Conservation (phyloP, 1,284 basidiomycete species). For the Trichosporon faecale region DNA sequence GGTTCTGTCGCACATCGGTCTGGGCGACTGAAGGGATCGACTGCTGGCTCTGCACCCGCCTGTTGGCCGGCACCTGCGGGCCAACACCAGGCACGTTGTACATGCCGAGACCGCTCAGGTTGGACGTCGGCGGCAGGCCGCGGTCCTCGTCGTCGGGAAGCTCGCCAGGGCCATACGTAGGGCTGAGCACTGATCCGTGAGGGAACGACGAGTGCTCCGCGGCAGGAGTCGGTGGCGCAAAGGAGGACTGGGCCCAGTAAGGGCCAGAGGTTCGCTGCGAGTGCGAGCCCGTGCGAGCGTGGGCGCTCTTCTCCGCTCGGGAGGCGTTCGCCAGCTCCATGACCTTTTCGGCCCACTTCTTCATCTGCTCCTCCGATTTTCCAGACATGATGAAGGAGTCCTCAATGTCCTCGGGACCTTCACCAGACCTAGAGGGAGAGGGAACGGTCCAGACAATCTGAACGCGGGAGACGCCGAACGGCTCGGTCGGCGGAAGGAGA, state of each 20-base stretch:
- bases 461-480: conserved; percentile 33
- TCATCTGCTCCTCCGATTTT: conserved; percentile 85
- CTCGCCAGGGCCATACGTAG: conserved; percentile 4
- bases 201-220: conserved; percentile 35
- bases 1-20: conserved; percentile 52
- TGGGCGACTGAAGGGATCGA: conserved; percentile 61
- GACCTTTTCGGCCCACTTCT: conserved; percentile 86
- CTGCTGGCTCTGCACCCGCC: conserved; percentile 58
- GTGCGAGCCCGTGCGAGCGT: conserved; percentile 29
- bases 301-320: conserved; percentile 54
- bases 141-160: conserved; percentile 36
- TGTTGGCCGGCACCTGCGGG: conserved; percentile 47
- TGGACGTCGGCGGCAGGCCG: conserved; percentile 11
- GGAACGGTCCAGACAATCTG: conserved; percentile 47
- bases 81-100: conserved; percentile 50
- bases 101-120: conserved; percentile 56
- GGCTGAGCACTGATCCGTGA: background rate
- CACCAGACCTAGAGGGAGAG: conserved; percentile 30
- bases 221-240: conserved; percentile 44
- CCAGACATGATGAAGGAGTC: conserved; percentile 95
- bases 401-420: conserved; percentile 45
- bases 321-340: conserved; percentile 72
- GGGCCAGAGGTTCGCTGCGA: conserved; percentile 25
- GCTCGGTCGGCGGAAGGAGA: conserved; percentile 46
- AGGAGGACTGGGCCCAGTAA: conserved; percentile 34